Base-by-base conservation (phyloP, 768 basidiomycete genomes). In the Daedalea quercina region DNA sequence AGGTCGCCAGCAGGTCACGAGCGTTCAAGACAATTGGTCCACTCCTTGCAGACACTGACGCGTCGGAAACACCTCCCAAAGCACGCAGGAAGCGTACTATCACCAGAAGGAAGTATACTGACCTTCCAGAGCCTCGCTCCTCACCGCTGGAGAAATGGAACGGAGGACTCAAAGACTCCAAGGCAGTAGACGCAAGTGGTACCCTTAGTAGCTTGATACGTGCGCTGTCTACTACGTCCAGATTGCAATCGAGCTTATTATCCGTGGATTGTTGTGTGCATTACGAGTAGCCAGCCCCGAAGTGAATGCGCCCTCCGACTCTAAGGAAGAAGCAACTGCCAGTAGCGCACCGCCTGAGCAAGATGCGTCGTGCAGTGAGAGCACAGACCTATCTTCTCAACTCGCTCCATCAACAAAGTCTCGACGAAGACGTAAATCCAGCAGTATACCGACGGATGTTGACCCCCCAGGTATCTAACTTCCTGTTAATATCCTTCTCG, bases 91-190 rank as follows among this genome's bases (percentile, higher is more conserved):
- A 58, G 34, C 60, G 57, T 0, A 55, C 34, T 3, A 56, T 69
- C 50, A 78, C 75, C 0, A 75, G 65, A 56, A 89, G 84, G 63
- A 76, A 71, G 40, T 77, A 74, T 48, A 63, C 71, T 17, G 84
- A 87, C 24, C 73, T 90, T 4, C 88, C 88, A 12, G 70, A 22
- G 59, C 63, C 31, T 59, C 47, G 69, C 72, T 23, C 76, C 76
- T 35, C 63, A 47, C 72, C 81, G 15, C 61, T 83, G 19, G 59
- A 56, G 22, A 70, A 73, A 19, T 81, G 76, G 75, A 34, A 54
- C 37, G 69, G 70, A 41, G 73, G 71, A 3, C 52, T 58, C 59
- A 54, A 46, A 55, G 41, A 55, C 37, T 15, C 45, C 17, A 33
- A 31, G 19, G 22, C 3, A 35, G 40, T 53, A 47, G 50, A 12